Conservation (phyloP, 768 basidiomycete genomes). For the Sarcodon aspratus region DNA sequence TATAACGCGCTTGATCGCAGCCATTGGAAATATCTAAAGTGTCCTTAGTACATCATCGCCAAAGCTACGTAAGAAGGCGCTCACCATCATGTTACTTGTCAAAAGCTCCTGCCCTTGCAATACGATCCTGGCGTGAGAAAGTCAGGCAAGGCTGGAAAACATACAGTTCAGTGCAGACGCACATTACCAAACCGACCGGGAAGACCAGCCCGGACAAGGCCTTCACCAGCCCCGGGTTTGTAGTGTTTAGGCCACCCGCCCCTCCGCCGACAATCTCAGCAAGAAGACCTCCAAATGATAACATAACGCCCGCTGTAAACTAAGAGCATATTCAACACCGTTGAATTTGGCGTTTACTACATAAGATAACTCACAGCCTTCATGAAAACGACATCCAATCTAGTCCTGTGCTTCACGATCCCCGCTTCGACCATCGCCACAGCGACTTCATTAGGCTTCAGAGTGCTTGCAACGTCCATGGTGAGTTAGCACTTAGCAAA, state of each 20-base stretch:
- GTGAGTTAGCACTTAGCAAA: too few species aligned
- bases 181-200: conserved; percentile 73
- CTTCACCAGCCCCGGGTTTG: conserved; percentile 60
- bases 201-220: conserved; percentile 58
- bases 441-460: conserved; percentile 50
- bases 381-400: conserved; percentile 46
- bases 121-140: conserved; percentile 41
- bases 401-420: conserved; percentile 52
- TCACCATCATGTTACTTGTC: conserved; percentile 71
- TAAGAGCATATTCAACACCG: conserved; percentile 11
- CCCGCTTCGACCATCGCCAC: conserved; percentile 42
- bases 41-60: background rate
- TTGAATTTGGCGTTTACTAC: background rate
- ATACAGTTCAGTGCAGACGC: conserved; percentile 6
- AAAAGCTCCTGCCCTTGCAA: conserved; percentile 60
- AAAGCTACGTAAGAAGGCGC: background rate
- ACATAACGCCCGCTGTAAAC: conserved; percentile 60
- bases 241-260: conserved; percentile 31
- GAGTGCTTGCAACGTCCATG: conserved; percentile 28
- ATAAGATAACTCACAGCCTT: conserved; percentile 44
- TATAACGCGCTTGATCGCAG: conserved; percentile 42
- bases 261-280: conserved; percentile 53
- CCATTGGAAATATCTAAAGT: conserved; percentile 60
- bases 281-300: conserved; percentile 65
- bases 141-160: background rate